Evolutionary conservation across 305 asterid genomes (phyloP).

Genomic region (Withania somnifera): DNA sequence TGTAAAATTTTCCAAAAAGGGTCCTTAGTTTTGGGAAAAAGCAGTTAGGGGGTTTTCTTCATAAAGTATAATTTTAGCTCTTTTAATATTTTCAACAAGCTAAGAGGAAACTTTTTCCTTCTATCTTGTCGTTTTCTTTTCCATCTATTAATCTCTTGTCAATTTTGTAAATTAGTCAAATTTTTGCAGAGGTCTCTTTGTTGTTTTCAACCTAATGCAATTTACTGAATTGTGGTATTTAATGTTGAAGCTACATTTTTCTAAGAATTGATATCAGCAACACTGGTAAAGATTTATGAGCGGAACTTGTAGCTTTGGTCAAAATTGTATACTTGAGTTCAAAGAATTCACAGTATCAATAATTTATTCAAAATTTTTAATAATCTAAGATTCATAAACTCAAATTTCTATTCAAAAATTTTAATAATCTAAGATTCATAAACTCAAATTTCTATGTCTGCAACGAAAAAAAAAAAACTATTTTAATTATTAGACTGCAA

Average conservation of each 20-base stretch:
- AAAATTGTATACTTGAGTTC: too few relatives aligned
- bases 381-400: too few relatives aligned
- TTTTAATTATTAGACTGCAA: too few relatives aligned
- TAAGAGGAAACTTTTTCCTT: neutral
- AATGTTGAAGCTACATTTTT: slow-evolving; percentile 1
- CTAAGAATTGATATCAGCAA: neutral
- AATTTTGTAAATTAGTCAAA: slow-evolving; percentile 36
- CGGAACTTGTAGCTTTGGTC: too few relatives aligned
- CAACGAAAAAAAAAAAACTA: too few relatives aligned
- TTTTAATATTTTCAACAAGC: neutral
- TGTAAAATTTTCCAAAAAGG: neutral
- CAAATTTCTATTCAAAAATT: too few relatives aligned
- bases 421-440: too few relatives aligned
- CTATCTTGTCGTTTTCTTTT: neutral
- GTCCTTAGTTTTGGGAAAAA: neutral
- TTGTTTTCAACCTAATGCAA: slow-evolving; percentile 2
- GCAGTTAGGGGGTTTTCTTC: neutral
- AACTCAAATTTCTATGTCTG: too few relatives aligned
- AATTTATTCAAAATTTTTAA: too few relatives aligned
- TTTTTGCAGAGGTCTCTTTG: slow-evolving; percentile 14
- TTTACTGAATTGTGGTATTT: neutral
- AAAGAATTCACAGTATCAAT: neutral
- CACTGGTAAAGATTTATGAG: too few relatives aligned
- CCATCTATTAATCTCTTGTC: neutral
- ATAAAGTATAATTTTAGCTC: neutral